Base-by-base conservation (phyloP, 2,329 filamentous ascomycete species). In the Emergomyces pasteurianus region DNA sequence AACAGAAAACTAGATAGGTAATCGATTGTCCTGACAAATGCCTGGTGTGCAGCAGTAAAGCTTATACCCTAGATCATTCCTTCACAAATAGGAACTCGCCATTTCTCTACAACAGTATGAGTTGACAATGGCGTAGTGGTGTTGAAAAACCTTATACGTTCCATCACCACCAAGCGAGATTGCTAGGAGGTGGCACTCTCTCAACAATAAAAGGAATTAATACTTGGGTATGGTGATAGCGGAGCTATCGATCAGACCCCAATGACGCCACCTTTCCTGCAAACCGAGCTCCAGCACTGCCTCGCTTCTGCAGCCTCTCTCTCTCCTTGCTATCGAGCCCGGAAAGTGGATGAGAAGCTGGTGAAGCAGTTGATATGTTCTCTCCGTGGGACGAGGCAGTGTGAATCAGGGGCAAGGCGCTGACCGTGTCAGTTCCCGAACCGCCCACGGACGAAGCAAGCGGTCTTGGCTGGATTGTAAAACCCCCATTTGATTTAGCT, bases 241-340 rank as follows among this genome's bases (percentile, higher is more conserved):
- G 36, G 54, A 16, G n/a, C 54, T 57, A 57, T 31, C 54, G 38
- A 31, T 57, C 54, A 21, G 54, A 57, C 3, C 36, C 74, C 43
- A 78, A 67, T 43, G 76, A 67, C 38, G 76, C 76, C 52, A 78
- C 75, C 63, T 78, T 79, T 21, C 76, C 77, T 2, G 77, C 75
- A 70, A 92, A 80, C 66, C 87, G 81, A 55, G 88, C 88, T 54
- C 88, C 88, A 31, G 86, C 88, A 71, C 88, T 91, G 64, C 89
- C 85, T 63, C 89, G 81, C 77, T 94, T 94, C 73, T 90, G 87
- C 62, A 92, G 73, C 63, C 85, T 84, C 67, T 91, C 87, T 69
- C 81, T 84, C 67, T 90, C 87, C 62, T 70, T 75, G 59, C 61
- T 70, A 50, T 75, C 73, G 40, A 72, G 62, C 10, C 59, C 70